These are phyloP conservation scores for Debaryomyces robertsiae DNA, from an alignment of 1,139 yeast genomes.

Conservation along the genomic window DNA sequence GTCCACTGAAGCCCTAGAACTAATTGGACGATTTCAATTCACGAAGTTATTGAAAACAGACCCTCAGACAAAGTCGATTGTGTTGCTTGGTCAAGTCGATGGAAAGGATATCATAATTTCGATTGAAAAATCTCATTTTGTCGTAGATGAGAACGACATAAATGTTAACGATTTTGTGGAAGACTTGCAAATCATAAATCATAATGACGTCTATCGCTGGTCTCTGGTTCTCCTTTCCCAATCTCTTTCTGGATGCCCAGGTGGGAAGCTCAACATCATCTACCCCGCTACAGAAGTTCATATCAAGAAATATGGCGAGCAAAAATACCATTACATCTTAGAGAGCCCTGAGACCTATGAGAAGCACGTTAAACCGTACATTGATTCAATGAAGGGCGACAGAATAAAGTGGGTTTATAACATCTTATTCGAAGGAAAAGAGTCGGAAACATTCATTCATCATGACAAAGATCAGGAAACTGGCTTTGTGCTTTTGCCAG, in stretches of 20 bases:
- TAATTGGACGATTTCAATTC: conserved; percentile 43
- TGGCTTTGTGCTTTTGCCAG: conserved; percentile 70
- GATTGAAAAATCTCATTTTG: conserved; percentile 72
- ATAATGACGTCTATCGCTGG: conserved; percentile 87
- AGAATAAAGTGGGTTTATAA: conserved; percentile 89
- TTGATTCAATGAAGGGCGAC: conserved; percentile 73
- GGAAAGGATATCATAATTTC: conserved; percentile 66
- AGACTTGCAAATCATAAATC: conserved; percentile 50
- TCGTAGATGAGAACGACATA: conserved; percentile 20
- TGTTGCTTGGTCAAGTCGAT: conserved; percentile 66
- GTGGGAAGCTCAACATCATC: conserved; percentile 73
- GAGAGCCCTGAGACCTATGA: conserved; percentile 84
- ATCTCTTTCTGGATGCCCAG: conserved; percentile 49
- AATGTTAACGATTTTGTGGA: conserved; percentile 28
- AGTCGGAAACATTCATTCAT: conserved; percentile 72
- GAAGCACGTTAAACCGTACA: conserved; percentile 69
- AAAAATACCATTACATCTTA: conserved; percentile 56
- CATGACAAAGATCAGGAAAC: conserved; percentile 56
- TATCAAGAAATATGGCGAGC: conserved; percentile 68
- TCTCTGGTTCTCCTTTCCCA: conserved; percentile 58
- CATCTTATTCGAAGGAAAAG: conserved; percentile 80
- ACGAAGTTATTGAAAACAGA: conserved; percentile 51
- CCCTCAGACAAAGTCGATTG: conserved; percentile 65
- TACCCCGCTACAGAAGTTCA: conserved; percentile 92
- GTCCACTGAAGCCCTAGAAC: conserved; percentile 12